These are phyloP conservation scores for Venturia nashicola DNA, from an alignment of 2,329 filamentous ascomycete genomes.

Conservation along the genomic window DNA sequence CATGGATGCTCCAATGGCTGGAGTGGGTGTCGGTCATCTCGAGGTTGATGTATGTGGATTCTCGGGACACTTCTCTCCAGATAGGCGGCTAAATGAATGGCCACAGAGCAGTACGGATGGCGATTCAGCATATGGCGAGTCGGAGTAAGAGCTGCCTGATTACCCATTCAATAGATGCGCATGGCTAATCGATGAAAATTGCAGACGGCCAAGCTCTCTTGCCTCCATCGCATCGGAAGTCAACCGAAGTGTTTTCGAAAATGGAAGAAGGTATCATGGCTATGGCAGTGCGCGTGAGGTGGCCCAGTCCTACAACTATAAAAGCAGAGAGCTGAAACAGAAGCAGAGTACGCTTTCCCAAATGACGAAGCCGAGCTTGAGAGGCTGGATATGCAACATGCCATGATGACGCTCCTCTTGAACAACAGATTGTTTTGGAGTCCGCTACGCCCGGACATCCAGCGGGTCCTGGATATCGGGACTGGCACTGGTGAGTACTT, in stretches of 20 bases:
- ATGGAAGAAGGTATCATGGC: constrained; percentile 19
- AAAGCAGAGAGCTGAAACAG: not conserved
- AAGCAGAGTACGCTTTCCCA: constrained; percentile 27
- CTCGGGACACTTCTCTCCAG: not conserved
- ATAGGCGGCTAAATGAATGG: not conserved
- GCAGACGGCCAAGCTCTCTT: not conserved
- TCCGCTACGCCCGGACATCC: constrained; percentile 31
- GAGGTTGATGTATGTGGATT: constrained; percentile 3
- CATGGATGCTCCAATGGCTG: not conserved
- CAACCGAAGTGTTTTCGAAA: constrained; percentile 11
- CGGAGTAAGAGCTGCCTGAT: not conserved
- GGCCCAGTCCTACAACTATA: not conserved
- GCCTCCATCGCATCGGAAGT: constrained; percentile 8
- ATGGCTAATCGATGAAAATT: not conserved
- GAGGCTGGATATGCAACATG: constrained; percentile 29
- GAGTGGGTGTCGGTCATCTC: not conserved
- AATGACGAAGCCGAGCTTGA: constrained; percentile 31
- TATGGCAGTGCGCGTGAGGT: constrained; percentile 10
- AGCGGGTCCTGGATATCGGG: constrained; percentile 24
- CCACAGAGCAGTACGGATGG: constrained; percentile 3
- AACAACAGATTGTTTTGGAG: constrained; percentile 32
- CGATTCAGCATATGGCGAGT: constrained; percentile 4
- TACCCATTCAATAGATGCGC: not conserved
- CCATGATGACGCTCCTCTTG: constrained; percentile 1
- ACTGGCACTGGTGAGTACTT: not conserved